phyloP scores from a whole-genome alignment of 176 grass and related monocot species.

The Oryza australiensis region DNA sequence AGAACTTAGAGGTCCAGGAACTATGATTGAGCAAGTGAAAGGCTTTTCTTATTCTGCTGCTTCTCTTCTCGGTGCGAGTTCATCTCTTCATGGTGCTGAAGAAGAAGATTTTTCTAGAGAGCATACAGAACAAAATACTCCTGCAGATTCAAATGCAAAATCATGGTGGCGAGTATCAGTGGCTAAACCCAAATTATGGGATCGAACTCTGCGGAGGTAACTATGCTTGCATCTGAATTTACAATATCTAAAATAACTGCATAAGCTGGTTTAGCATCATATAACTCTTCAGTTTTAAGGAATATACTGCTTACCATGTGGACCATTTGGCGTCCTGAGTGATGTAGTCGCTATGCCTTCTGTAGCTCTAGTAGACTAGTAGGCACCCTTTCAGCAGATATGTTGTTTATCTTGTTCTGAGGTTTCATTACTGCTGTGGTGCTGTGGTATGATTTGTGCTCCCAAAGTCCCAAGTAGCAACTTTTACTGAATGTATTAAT shows the following conservation, averaged over 20 bases:
- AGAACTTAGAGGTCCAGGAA: constrained; percentile 59
- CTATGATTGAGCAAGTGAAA: constrained; percentile 89
- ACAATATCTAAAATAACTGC: neutral
- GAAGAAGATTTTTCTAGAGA: constrained; percentile 49
- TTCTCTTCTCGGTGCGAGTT: constrained; percentile 72
- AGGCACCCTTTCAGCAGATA: neutral
- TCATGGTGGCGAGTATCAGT: constrained; percentile 83
- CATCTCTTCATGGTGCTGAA: constrained; percentile 43
- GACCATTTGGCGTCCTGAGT: neutral
- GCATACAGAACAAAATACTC: constrained; percentile 29
- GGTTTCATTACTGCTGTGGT: neutral
- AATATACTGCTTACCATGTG: neutral
- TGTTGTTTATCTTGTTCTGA: constrained; percentile 20
- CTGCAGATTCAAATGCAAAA: constrained; percentile 51
- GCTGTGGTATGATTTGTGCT: neutral
- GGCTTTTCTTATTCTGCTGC: constrained; percentile 76
- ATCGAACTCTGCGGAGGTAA: constrained; percentile 51
- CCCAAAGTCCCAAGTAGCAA: neutral
- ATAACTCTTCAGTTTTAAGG: constrained; percentile 4
- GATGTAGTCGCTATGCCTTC: neutral
- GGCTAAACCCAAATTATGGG: constrained; percentile 70
- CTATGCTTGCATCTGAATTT: neutral
- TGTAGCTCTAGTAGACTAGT: neutral
- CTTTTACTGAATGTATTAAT: neutral
- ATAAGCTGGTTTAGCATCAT: constrained; percentile 9